These are phyloP conservation scores for Chlorella sp. DNA, from an alignment of 139 green algal species.

Conservation along the genomic window DNA sequence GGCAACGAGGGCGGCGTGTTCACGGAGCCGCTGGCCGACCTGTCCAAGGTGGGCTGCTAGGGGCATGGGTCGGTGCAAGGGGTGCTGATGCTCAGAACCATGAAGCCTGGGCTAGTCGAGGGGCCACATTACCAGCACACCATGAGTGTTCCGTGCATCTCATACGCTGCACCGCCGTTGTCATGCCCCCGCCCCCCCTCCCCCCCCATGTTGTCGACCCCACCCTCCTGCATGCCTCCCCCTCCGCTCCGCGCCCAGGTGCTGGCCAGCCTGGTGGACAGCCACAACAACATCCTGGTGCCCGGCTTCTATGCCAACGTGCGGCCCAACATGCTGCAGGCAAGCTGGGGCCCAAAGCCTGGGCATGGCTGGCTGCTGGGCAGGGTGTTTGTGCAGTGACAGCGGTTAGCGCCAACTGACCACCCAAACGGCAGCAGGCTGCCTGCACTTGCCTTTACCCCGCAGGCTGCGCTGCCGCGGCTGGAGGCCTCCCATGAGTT, in stretches of 20 bases:
- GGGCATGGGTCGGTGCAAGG: no score
- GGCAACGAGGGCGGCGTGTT: slow-evolving; percentile 97
- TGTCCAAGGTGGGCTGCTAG: slow-evolving; percentile 60
- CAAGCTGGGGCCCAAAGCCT: no score
- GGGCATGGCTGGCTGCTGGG: no score
- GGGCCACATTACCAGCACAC: no score
- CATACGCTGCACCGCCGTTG: no score
- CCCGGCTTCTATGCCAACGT: slow-evolving; percentile 89
- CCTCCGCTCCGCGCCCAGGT: slow-evolving; percentile 4
- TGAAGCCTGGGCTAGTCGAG: no score
- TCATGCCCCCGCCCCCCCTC: not conserved
- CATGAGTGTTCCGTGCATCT: not conserved
- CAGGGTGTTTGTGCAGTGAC: no score
- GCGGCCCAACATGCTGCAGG: slow-evolving; percentile 66
- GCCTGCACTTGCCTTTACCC: no score
- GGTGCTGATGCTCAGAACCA: no score
- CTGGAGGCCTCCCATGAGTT: slow-evolving; percentile 72
- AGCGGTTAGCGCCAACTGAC: no score
- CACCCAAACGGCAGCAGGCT: no score
- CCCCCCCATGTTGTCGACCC: not conserved
- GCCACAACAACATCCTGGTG: slow-evolving; percentile 55
- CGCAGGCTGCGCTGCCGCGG: slow-evolving; percentile 58
- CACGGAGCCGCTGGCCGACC: slow-evolving; percentile 90
- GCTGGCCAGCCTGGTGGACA: slow-evolving; percentile 71
- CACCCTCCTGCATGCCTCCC: not conserved